Base-by-base conservation (phyloP, 2,329 filamentous ascomycete species). In the Blastomyces percursus region DNA sequence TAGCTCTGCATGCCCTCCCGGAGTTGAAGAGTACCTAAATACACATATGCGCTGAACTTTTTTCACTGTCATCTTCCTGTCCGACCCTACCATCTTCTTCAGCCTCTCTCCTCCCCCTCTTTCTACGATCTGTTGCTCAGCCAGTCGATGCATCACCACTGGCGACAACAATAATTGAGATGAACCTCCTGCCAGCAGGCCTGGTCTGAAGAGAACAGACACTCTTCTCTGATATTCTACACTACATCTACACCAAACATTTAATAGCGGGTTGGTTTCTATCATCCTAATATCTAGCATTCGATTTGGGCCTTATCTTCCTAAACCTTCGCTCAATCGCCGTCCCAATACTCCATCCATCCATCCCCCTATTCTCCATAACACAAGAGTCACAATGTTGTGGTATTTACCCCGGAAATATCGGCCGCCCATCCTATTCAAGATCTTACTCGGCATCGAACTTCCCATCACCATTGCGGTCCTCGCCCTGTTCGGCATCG, bases 401-500 rank as follows among this genome's bases (percentile, higher is more conserved):
- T 67, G 63, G 59, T 67, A 65, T 71, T 74, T 85, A 61, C 80
- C 83, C 24, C 79, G 78, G 68, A 75, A 78, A 70, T 85, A 84
- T 78, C 79, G 80, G 62, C 75, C 80, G 35, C 79, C 80, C 51
- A 79, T 78, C 66, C 65, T 80, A 65, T 75, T 85, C 67, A 76
- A 80, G 65, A 79, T 72, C 58, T 76, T 86, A 64, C 75, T 86
- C 69, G 72, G 76, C 57, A 67, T 82, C 62, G 84, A 87, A 70
- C 74, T 86, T 46, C 79, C 80, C 24, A 75, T 86, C 63, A 83
- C 81, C 1, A 77, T 87, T 67, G 80, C 80, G 48, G 76, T 82
- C 54, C 77, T 87, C 55, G 79, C 83, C 1, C 77, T 87, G 19
- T 84, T 83, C 67, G 84, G 84, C 51, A 84, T 87, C 67, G 84